phyloP scores from a whole-genome alignment of 2,329 filamentous ascomycete species.

The Spiromastix sp. region DNA sequence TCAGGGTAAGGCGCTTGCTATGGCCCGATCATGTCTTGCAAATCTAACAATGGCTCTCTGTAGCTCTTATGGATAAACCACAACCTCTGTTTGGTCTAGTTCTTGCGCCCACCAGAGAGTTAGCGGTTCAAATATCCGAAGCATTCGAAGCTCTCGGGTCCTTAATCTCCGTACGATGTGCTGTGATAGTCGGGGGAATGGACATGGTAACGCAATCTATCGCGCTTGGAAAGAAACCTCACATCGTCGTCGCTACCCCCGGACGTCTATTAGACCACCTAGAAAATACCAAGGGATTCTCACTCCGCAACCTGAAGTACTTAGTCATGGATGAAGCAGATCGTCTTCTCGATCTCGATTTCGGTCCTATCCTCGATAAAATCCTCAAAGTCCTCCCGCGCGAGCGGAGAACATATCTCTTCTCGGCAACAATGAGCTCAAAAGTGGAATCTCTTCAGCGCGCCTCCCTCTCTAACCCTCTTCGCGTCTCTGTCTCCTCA shows the following conservation, averaged over 20 bases:
- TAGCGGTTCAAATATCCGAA: slow-evolving; percentile 84
- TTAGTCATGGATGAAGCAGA: slow-evolving; percentile 95
- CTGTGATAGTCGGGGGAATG: slow-evolving; percentile 83
- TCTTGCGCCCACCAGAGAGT: slow-evolving; percentile 82
- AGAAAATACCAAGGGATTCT: slow-evolving; percentile 95
- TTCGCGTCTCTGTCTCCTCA: slow-evolving; percentile 69
- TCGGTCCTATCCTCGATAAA: slow-evolving; percentile 85
- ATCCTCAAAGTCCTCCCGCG: slow-evolving; percentile 79
- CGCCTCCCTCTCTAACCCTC: slow-evolving; percentile 73
- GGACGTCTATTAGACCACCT: slow-evolving; percentile 83
- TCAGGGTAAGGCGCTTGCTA: slow-evolving; percentile 38
- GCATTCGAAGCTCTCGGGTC: slow-evolving; percentile 80
- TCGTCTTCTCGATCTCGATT: slow-evolving; percentile 83
- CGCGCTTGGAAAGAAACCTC: slow-evolving; percentile 87
- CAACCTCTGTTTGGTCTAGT: slow-evolving; percentile 80
- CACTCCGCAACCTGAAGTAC: slow-evolving; percentile 68
- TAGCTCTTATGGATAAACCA: slow-evolving; percentile 73
- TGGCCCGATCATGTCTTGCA: neutral
- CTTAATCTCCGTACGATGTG: slow-evolving; percentile 75
- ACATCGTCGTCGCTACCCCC: slow-evolving; percentile 86
- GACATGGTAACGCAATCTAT: slow-evolving; percentile 92
- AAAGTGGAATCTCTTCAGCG: slow-evolving; percentile 90
- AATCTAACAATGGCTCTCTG: neutral
- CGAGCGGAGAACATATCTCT: slow-evolving; percentile 72
- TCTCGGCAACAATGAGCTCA: slow-evolving; percentile 86